phyloP scores from a whole-genome alignment of 139 green algal species.

The Chlamydomonas schloesseri region DNA sequence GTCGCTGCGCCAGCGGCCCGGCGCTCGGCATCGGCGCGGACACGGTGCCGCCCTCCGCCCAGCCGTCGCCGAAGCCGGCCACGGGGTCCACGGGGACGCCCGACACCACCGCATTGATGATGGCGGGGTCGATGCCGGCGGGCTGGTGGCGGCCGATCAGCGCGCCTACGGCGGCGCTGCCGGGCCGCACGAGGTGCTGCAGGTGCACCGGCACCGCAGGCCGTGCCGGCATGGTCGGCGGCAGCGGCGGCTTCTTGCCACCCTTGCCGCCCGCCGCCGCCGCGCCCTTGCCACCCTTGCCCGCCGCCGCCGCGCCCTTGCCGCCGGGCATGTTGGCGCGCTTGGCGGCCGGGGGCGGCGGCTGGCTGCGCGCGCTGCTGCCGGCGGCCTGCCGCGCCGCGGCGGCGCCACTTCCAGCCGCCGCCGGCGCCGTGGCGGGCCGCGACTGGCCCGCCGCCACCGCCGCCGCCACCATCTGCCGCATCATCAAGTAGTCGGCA shows the following conservation, averaged over 20 bases:
- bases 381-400: not conserved
- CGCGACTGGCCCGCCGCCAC: conserved; percentile 18
- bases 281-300: not conserved
- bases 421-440: not conserved
- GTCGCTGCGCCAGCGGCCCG: not conserved
- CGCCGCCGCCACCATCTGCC: conserved; percentile 20
- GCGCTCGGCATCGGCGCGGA: too few relatives aligned
- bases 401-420: not conserved
- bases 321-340: not conserved
- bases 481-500: conserved; percentile 33
- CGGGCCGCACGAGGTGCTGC: conserved; percentile 27
- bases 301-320: not conserved
- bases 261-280: not conserved
- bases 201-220: conserved; percentile 29
- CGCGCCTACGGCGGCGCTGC: conserved; percentile 15
- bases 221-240: not conserved
- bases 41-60: too few relatives aligned
- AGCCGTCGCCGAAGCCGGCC: not conserved
- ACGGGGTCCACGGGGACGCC: not conserved
- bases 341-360: not conserved
- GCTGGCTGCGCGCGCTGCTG: not conserved
- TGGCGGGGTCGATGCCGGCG: conserved; percentile 20
- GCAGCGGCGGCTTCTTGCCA: conserved; percentile 13
- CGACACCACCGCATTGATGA: not conserved
- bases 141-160: conserved; percentile 12